Evolutionary conservation across 352 stramenopile species (phyloP).

Genomic region (Pythium chondricola): DNA sequence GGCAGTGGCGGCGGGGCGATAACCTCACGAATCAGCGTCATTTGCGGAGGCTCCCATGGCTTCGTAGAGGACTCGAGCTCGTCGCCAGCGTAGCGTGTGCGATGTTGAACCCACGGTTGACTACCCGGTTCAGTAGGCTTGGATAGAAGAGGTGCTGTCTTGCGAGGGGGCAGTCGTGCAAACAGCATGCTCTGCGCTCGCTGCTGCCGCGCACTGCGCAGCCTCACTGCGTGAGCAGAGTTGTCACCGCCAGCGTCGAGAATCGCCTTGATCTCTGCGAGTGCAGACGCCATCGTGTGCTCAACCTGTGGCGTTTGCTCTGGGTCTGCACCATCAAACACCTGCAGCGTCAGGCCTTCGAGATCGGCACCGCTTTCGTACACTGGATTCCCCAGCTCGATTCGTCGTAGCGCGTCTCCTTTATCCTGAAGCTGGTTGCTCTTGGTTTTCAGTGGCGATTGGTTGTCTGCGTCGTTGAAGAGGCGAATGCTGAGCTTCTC

Average conservation of each 20-base stretch:
- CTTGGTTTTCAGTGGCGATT: neutral
- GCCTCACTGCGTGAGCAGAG: too few species aligned
- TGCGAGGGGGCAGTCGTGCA: constrained; percentile 27
- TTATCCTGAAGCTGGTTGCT: neutral
- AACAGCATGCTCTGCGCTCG: constrained; percentile 29
- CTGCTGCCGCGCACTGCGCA: too few species aligned
- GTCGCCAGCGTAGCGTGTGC: too few species aligned
- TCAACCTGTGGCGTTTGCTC: neutral
- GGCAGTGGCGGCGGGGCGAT: constrained; percentile 37
- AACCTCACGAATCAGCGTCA: constrained; percentile 57
- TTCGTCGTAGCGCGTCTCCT: neutral
- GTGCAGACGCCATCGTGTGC: neutral
- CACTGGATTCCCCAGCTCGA: neutral
- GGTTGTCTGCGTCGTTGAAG: neutral
- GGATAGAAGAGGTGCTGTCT: constrained; percentile 6
- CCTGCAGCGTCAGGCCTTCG: constrained; percentile 7
- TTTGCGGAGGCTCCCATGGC: constrained; percentile 24
- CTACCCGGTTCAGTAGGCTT: neutral
- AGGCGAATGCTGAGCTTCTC: constrained; percentile 45
- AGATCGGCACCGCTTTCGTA: constrained; percentile 4
- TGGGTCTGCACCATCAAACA: neutral
- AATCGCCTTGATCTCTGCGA: constrained; percentile 1
- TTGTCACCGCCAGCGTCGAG: neutral
- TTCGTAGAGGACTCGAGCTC: neutral
- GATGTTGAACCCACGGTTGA: neutral